Evolutionary conservation across 176 grass and related monocot genomes (phyloP).

Genomic region (Microstegium vimineum): DNA sequence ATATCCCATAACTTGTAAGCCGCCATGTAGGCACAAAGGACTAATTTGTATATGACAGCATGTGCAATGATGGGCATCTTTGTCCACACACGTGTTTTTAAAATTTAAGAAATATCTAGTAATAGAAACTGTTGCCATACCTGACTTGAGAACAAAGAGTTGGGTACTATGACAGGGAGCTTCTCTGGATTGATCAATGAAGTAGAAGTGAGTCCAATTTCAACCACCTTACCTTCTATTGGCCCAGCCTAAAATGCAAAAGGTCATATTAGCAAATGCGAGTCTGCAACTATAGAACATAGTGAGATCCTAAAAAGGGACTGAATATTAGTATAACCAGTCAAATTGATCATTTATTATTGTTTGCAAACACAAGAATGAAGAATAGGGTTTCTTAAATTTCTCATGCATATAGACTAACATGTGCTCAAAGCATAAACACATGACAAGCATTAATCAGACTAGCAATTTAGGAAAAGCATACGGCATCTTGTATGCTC

Average conservation of each 20-base stretch:
- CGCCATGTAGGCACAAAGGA: not conserved
- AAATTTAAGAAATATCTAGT: not conserved
- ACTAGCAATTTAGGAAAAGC: not conserved
- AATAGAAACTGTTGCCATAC: constrained; percentile 30
- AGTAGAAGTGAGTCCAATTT: constrained; percentile 86
- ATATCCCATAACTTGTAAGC: not conserved
- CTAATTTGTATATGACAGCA: not conserved
- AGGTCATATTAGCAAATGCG: not conserved
- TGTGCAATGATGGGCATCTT: not conserved
- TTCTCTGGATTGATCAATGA: constrained; percentile 86
- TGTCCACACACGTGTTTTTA: not conserved
- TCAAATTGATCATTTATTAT: not conserved
- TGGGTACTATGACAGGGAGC: constrained; percentile 91
- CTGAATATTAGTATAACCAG: not conserved
- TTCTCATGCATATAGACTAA: not conserved
- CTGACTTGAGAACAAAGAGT: constrained; percentile 96
- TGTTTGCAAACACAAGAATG: not conserved
- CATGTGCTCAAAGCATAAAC: constrained; percentile 15
- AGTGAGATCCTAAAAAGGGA: not conserved
- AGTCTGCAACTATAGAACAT: not conserved
- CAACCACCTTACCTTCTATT: constrained; percentile 80
- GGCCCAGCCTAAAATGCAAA: constrained; percentile 68
- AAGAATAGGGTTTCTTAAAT: not conserved
- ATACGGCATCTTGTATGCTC: not conserved
- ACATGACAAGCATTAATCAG: not conserved